These are phyloP conservation scores for Deakozyma indianensis DNA, from an alignment of 805 yeast species.

Conservation along the genomic window DNA sequence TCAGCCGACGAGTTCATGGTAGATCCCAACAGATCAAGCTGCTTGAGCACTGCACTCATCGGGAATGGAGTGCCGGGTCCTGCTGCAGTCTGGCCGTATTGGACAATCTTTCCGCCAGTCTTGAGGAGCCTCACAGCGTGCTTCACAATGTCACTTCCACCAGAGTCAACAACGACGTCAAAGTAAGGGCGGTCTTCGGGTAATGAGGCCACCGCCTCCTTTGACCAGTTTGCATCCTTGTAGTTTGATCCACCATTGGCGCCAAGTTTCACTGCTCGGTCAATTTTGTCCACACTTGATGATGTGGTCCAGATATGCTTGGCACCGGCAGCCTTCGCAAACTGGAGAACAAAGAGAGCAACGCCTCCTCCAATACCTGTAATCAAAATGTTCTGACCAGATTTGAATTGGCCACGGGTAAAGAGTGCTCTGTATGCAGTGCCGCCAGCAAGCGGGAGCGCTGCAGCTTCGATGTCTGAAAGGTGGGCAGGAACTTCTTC, in stretches of 20 bases:
- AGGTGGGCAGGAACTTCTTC: constrained; percentile 7
- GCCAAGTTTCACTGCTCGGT: constrained; percentile 7
- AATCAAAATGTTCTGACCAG: constrained; percentile 7
- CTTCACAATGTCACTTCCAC: constrained; percentile 10
- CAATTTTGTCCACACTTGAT: constrained; percentile 8
- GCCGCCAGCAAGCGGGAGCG: constrained; percentile 12
- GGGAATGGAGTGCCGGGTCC: constrained; percentile 5
- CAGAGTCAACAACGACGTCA: constrained; percentile 12
- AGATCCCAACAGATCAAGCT: constrained; percentile 9
- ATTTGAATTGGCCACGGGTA: constrained; percentile 5
- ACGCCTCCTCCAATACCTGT: constrained; percentile 50
- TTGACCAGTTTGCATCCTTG: constrained; percentile 6
- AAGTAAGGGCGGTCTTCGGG: constrained; percentile 3
- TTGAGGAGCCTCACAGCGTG: constrained; percentile 4
- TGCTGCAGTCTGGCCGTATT: constrained; percentile 11
- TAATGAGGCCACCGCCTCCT: background rate
- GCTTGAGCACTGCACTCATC: constrained; percentile 10
- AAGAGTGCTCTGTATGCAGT: constrained; percentile 12
- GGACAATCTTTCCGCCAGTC: constrained; percentile 8
- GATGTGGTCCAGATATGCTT: constrained; percentile 10
- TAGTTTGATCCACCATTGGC: constrained; percentile 10
- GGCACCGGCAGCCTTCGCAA: constrained; percentile 18
- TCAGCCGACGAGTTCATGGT: constrained; percentile 6
- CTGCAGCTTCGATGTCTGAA: constrained; percentile 9
- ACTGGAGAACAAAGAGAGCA: constrained; percentile 31